Base-by-base conservation (phyloP, 306 rosid species). In the Lathyrus tuberosus region DNA sequence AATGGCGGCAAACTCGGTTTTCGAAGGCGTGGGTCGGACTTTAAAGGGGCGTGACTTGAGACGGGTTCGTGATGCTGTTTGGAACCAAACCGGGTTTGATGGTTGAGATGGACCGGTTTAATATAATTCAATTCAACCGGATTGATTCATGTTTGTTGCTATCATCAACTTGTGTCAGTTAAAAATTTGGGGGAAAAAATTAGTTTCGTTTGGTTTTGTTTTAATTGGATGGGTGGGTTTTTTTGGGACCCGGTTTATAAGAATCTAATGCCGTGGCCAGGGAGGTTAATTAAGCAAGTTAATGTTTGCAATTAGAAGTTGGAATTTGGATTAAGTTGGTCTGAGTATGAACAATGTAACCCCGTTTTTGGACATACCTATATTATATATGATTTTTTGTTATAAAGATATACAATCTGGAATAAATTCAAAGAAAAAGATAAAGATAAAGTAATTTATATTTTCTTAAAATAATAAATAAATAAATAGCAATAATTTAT, bases 11-110 rank as follows among this genome's bases (percentile, higher is more conserved):
- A 94, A 87, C 30, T 94, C 99, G 11, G 97, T 94, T 44, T 86
- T 94, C 76, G 99, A 94, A 56, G 99, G 99, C 2, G 97, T 94
- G 5, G 99, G 99, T 3, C 88, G 99, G 60, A 94, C 99, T 30
- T 67, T 94, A 22, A 94, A 94, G 71, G 99, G 99, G 2, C 86
- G 99, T 18, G 99, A 94, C 73, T 11, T 94, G 95, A 80, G 95
- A 3, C 83, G 91, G 84, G 97, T 94, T 62, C 87, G 99, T 1
- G 99, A 91, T 4, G 92, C 99, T 0, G 99, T 94, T 10, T 94
- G 99, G 99, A 94, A 87, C 70, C 96, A 85, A 71, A 94, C 99
- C 78, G 99, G 99, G 42, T 94, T 91, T 67, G 79, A 94, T 49
- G 99, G 99, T 24, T 94, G 54, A 31, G 17, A 6, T 16, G 14